Evolutionary conservation across 2,329 filamentous ascomycete genomes (phyloP).

Genomic region (Aureobasidium melanogenum): DNA sequence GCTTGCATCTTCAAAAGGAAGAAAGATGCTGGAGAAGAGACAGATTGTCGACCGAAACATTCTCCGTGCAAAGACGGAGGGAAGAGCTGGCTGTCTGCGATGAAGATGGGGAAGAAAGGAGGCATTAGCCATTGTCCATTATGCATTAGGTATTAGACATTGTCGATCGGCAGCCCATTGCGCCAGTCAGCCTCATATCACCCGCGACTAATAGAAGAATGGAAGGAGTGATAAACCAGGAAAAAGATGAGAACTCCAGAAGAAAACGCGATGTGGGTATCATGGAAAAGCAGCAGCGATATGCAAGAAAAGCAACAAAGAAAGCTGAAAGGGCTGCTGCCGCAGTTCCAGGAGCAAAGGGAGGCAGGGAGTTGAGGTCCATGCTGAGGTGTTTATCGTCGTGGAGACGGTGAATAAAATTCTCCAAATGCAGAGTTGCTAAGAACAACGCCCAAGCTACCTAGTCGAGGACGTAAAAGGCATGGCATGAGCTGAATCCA

Average conservation of each 20-base stretch:
- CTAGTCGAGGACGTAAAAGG: slow-evolving; percentile 1
- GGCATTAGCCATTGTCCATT: not conserved
- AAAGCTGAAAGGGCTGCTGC: not conserved
- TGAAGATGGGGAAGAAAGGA: too few relatives aligned
- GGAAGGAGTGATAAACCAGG: not conserved
- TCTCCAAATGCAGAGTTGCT: not conserved
- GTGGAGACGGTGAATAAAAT: not conserved
- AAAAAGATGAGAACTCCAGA: not conserved
- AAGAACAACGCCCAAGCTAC: not conserved
- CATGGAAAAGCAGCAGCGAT: not conserved
- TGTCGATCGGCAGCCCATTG: not conserved
- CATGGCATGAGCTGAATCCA: not conserved
- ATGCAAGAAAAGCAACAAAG: not conserved
- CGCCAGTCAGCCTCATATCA: not conserved
- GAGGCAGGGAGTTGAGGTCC: not conserved
- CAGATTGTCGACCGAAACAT: not conserved
- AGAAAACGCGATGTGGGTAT: not conserved
- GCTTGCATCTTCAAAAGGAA: too few relatives aligned
- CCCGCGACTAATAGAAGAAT: not conserved
- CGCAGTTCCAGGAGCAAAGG: not conserved
- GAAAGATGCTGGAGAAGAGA: too few relatives aligned
- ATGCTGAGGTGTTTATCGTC: not conserved
- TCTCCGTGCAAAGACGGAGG: too few relatives aligned
- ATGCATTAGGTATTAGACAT: not conserved
- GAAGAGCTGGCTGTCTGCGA: too few relatives aligned